phyloP scores from a whole-genome alignment of 2,329 filamentous ascomycete species.

The Diaporthe citrichinensis region DNA sequence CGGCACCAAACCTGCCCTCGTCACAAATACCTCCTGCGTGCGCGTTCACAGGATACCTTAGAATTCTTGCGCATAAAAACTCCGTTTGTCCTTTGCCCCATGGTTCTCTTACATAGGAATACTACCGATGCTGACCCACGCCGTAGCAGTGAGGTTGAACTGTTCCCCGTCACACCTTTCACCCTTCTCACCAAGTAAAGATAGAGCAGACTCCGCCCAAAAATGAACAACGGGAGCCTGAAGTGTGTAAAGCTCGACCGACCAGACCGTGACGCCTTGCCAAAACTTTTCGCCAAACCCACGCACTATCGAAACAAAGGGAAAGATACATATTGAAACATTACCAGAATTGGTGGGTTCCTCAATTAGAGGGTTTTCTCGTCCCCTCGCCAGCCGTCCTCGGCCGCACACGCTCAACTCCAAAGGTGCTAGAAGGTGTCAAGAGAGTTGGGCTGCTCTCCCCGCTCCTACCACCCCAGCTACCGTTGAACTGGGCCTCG shows the following conservation, averaged over 20 bases:
- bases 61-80: neutral
- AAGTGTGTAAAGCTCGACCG: neutral
- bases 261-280: constrained; percentile 18
- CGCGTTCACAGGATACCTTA: neutral
- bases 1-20: neutral
- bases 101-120: constrained; percentile 14
- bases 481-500: constrained; percentile 16
- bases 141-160: neutral
- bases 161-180: neutral
- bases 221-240: neutral
- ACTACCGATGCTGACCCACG: neutral
- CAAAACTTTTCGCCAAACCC: constrained; percentile 10
- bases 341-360: constrained; percentile 20
- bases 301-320: constrained; percentile 12
- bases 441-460: constrained; percentile 15
- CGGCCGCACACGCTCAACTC: constrained; percentile 17
- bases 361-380: constrained; percentile 16
- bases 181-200: neutral
- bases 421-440: constrained; percentile 23
- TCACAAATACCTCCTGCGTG: neutral
- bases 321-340: constrained; percentile 26
- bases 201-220: neutral
- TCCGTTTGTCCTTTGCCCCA: neutral
- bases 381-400: constrained; percentile 8
- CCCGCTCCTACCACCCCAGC: neutral